A percentile compares a stretch with the other conserved stretches of the same genome.
These are phyloP conservation scores for Byssochlamys sp. DNA, from an alignment of 2,329 filamentous ascomycete genomes.

Conservation along the genomic window DNA sequence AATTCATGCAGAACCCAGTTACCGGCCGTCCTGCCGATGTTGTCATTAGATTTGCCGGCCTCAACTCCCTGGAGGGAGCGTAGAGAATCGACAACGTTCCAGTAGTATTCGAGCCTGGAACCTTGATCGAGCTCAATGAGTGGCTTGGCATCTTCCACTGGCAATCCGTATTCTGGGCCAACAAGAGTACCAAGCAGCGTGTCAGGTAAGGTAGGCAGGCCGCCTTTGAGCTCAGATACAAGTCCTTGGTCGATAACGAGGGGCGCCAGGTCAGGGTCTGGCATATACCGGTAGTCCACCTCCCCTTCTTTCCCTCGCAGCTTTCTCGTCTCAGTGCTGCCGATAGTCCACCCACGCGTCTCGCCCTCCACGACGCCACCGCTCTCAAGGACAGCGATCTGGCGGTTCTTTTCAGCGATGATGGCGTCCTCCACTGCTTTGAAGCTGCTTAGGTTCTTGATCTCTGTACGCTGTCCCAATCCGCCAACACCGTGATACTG, in stretches of 20 bases:
- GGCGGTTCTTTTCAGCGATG: conserved; percentile 77
- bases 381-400: conserved; percentile 67
- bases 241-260: conserved; percentile 65
- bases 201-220: conserved; percentile 64
- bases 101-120: conserved; percentile 69
- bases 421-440: conserved; percentile 93
- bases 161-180: conserved; percentile 54
- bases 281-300: conserved; percentile 97
- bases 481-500: conserved; percentile 50
- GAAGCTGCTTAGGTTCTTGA: conserved; percentile 92
- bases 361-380: conserved; percentile 72
- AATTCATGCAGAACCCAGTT: conserved; percentile 70
- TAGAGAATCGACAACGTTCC: conserved; percentile 34
- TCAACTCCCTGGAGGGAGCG: conserved; percentile 17
- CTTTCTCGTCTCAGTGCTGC: conserved; percentile 67
- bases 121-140: conserved; percentile 69
- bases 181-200: conserved; percentile 55
- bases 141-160: conserved; percentile 71
- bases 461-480: conserved; percentile 83
- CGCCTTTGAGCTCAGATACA: conserved; percentile 52
- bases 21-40: conserved; percentile 42
- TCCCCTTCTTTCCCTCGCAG: conserved; percentile 90
- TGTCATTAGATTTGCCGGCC: conserved; percentile 17
- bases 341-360: conserved; percentile 85
- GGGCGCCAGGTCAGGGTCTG: conserved; percentile 79